Conservation (phyloP, 176 grass and related monocot genomes). For the Canna indica region DNA sequence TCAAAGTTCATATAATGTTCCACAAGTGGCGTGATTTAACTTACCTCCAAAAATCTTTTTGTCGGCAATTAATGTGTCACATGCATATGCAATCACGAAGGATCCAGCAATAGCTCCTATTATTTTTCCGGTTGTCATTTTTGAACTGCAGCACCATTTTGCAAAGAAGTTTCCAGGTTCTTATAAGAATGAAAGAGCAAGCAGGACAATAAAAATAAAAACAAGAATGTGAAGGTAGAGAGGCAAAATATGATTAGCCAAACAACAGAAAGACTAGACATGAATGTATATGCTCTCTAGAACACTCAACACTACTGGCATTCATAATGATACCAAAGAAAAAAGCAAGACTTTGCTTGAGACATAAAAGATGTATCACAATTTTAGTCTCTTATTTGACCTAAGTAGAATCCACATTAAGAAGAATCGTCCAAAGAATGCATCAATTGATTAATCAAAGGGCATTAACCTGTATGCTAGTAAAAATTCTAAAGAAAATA, state of each 20-base stretch:
- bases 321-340: not conserved
- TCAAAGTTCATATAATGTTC: not conserved
- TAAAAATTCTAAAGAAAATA: no score
- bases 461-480: no score
- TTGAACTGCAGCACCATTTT: not conserved
- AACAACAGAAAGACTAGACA: not conserved
- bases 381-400: no score
- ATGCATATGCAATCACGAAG: constrained; percentile 35
- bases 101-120: constrained; percentile 28
- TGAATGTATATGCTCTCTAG: not conserved
- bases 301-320: not conserved
- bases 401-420: no score
- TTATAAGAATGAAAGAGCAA: not conserved
- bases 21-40: not conserved
- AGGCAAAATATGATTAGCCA: not conserved
- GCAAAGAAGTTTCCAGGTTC: not conserved
- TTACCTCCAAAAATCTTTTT: constrained; percentile 84
- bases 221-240: not conserved
- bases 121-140: constrained; percentile 15
- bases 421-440: no score
- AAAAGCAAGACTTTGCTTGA: not conserved
- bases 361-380: no score
- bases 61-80: constrained; percentile 36
- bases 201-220: no score
- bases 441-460: no score